Evolutionary conservation across 805 yeast species (phyloP), one percentile per base, ranked within the genome.

Genomic region (Dipodascopsis tothii): DNA sequence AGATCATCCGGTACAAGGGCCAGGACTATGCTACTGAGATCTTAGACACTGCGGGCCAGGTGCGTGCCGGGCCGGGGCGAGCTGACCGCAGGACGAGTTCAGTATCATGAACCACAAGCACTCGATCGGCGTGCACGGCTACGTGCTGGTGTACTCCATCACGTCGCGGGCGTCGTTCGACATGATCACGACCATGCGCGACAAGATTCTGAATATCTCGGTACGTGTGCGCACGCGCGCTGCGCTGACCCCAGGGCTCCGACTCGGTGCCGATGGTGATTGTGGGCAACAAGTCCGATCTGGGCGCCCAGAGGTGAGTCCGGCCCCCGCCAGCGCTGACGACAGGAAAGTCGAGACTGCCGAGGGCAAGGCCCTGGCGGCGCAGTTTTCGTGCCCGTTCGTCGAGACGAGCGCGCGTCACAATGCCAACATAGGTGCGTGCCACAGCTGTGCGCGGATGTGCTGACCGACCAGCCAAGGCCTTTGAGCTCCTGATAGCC

Each of bases 401-500:
- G 72, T 85, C 57, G 95, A 85, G 66, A 83, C 94, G 6, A 76
- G 84, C 34, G 94, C 94, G 16, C 80, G 87, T 56, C 77, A 81
- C 48, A 77, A 84, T 57, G 78, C 75, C 60, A 84, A 85, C 58
- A 84, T 85, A 25, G 63, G 39, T 56, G 16, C 53, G 61, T 46
- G 69, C 73, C 21, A 78, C 37, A 9, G 3, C 9, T 27, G 41
- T 9, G 19, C 37, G n/a, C 20, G 37, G 9, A 7, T 33, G 7
- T 16, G n/a, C 25, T 14, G n/a, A 3, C n/a, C n/a, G n/a, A n/a
- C n/a, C 46, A 3, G 51, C 60, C 45, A 59, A 68, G 52, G 77
- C 81, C 14, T 84, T 84, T 60, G 78, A 80, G 50, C 63, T 70
- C 30, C 68, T 84, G 51, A 66, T 78, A 33, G 71, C 68, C 39